Evolutionary conservation across 495 filamentous ascomycete genomes (phyloP), one percentile per base, ranked within the genome.

Genomic region (Lichenothelia convexa): DNA sequence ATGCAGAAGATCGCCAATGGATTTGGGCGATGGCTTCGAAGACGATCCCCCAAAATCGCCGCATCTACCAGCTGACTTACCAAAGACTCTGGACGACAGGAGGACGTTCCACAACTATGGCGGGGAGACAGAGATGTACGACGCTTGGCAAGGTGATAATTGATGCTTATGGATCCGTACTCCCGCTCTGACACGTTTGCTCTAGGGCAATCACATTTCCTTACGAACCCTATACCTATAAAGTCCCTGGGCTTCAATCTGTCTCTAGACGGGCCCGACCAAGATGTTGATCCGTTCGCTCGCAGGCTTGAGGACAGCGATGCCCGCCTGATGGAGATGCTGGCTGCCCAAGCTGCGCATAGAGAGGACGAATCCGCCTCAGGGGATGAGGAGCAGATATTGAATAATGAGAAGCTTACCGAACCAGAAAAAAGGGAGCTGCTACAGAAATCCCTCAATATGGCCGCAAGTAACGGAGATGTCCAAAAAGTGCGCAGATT

Each of bases 391-490:
- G 79, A 92, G 36, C 71, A 67, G 19, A 73, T 94, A 18, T 73
- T 78, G 8, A 56, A 62, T 5, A 73, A 87, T 48, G 68, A 79
- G 30, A 78, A 74, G 46, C 53, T 92, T 37, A 68, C 81, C 0
- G 69, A 78, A 6, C 65, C 64, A 1, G 76, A 93, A 55, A 94
- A 93, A 62, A 75, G 58, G 48, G 68, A 78, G 17, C 65, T 78
- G 19, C 56, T 95, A 32, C 91, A 95, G 50, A 84, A 79, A 45
- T 76, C 76, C 34, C 57, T 99, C 45, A 85, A 86, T 50, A 93
- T 94, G 77, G 89, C 89, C 11, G 83, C 89, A 0, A 95, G 87
- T 54, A 99, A 94, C 57, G 89, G 89, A 30, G 89, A 95, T 54
- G 69, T 83, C 16, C 77, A 81, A 15, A 71, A 81, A 31, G 75